Evolutionary conservation across 345 rosid genomes (phyloP).

Genomic region (Lumnitzera littorea): DNA sequence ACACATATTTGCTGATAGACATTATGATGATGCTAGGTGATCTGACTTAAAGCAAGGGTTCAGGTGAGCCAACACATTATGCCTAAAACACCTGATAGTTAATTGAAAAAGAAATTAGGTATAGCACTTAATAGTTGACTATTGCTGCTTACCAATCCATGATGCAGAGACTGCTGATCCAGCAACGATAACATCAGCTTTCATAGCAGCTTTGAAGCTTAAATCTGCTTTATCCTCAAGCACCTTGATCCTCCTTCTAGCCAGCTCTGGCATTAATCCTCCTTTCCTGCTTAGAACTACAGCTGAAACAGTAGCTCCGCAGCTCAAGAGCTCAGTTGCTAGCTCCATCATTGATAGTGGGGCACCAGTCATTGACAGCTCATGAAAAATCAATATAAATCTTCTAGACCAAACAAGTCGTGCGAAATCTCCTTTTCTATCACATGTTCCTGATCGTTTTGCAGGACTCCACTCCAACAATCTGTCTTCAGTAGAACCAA

Average conservation of each 20-base stretch:
- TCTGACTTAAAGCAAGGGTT: background rate
- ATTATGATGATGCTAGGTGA: background rate
- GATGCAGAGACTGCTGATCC: conserved; percentile 97
- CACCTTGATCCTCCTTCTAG: conserved; percentile 82
- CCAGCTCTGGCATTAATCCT: conserved; percentile 78
- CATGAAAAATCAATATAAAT: conserved; percentile 83
- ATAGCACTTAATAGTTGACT: conserved; percentile 5
- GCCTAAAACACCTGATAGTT: background rate
- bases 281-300: conserved; percentile 92
- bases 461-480: conserved; percentile 87
- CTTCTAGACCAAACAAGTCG: conserved; percentile 98
- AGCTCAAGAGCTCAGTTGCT: conserved; percentile 96
- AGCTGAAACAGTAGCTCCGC: conserved; percentile 95
- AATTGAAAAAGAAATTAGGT: background rate
- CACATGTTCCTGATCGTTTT: conserved; percentile 88
- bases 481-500: conserved; percentile 66
- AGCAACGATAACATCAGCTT: conserved; percentile 89
- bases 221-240: conserved; percentile 84
- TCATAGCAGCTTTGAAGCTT: conserved; percentile 92
- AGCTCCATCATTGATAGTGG: conserved; percentile 96
- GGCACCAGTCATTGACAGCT: conserved; percentile 98
- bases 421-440: conserved; percentile 82
- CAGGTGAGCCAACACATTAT: background rate
- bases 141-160: conserved; percentile 69
- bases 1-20: too few species aligned